These are phyloP conservation scores for Colletotrichum gloeosporioides DNA, from an alignment of 2,329 filamentous ascomycete genomes.

Conservation along the genomic window DNA sequence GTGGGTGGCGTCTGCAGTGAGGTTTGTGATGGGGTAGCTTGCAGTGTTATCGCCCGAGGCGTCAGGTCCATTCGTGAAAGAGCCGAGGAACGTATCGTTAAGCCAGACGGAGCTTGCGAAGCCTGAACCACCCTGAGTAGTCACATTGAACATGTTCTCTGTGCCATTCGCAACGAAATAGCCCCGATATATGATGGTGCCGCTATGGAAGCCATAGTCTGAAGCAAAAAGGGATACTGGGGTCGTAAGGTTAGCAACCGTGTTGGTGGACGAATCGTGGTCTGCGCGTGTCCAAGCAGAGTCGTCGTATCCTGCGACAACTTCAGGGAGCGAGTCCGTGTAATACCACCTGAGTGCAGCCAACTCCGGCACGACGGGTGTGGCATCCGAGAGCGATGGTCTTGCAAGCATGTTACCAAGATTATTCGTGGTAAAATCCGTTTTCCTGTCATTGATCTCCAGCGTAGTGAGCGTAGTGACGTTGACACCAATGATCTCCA, in stretches of 20 bases:
- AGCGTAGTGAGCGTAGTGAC: constrained; percentile 50
- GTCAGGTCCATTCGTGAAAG: constrained; percentile 62
- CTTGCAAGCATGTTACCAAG: constrained; percentile 51
- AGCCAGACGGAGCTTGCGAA: constrained; percentile 74
- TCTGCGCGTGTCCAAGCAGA: constrained; percentile 68
- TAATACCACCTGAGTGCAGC: constrained; percentile 69
- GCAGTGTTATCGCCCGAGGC: constrained; percentile 53
- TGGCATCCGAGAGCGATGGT: constrained; percentile 39
- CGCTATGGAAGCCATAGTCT: constrained; percentile 78
- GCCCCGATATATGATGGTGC: constrained; percentile 73
- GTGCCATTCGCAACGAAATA: constrained; percentile 68
- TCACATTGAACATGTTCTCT: constrained; percentile 61
- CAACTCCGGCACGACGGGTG: constrained; percentile 59
- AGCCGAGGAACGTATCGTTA: constrained; percentile 66
- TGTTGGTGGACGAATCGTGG: constrained; percentile 65
- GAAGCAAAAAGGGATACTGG: constrained; percentile 70
- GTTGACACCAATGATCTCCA: constrained; percentile 74
- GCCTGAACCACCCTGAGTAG: constrained; percentile 69
- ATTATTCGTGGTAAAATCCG: constrained; percentile 38
- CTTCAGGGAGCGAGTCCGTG: constrained; percentile 74
- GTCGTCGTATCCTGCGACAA: constrained; percentile 70
- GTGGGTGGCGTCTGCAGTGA: constrained; percentile 57
- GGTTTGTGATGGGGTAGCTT: constrained; percentile 60
- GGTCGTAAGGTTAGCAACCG: constrained; percentile 59
- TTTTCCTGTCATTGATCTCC: constrained; percentile 42